Conservation (phyloP, 2,329 filamentous ascomycete genomes). For the Calonectria honghensis region DNA sequence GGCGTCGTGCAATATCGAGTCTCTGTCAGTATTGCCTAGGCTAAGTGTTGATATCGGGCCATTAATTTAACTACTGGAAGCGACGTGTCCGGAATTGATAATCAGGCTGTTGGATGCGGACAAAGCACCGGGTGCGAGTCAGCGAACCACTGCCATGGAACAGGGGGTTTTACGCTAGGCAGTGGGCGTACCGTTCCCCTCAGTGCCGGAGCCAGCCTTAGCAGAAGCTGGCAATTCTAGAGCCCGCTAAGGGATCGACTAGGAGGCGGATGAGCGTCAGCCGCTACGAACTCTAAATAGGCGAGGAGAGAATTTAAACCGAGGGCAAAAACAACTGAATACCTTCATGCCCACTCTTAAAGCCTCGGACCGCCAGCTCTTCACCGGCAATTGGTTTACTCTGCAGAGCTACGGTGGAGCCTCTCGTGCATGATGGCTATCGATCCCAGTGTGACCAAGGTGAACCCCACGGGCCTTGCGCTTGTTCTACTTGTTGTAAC, state of each 20-base stretch:
- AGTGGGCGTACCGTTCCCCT: background rate
- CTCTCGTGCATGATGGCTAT: conserved; percentile 23
- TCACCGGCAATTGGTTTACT: background rate
- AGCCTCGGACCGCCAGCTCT: background rate
- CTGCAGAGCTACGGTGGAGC: background rate
- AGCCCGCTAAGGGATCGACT: background rate
- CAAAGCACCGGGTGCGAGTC: background rate
- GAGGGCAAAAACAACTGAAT: background rate
- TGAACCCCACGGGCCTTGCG: conserved; percentile 33
- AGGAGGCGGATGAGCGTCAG: background rate
- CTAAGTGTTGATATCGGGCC: background rate
- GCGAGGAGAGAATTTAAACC: background rate
- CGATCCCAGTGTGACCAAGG: conserved; percentile 12
- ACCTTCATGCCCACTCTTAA: background rate
- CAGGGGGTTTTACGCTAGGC: background rate
- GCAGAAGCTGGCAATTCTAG: background rate
- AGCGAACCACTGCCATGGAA: background rate
- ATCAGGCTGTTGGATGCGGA: background rate
- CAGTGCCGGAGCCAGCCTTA: background rate
- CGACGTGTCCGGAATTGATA: background rate
- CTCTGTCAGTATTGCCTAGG: background rate
- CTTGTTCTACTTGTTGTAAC: conserved; percentile 16
- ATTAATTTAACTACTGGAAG: conserved; percentile 1
- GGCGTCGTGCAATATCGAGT: background rate
- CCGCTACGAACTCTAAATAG: background rate